Evolutionary conservation across 176 grass and related monocot genomes (phyloP), one percentile per base, ranked within the genome.

Genomic region (Triticum dicoccoides): DNA sequence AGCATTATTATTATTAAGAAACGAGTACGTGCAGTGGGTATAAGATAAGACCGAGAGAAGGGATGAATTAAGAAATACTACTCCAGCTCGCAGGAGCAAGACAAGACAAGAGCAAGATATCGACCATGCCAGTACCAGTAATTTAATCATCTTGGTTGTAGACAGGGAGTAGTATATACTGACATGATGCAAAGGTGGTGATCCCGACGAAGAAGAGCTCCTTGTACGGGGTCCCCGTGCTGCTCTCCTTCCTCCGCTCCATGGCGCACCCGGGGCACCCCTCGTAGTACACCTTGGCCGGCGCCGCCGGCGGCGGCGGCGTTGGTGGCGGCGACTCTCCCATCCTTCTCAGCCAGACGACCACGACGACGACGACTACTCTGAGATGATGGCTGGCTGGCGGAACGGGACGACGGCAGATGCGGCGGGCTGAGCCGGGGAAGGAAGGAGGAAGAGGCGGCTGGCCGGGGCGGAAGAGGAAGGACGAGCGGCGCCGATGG

Each of bases 231-330:
- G 90, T 89, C 65, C 88, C 76, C 63, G 24, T 84, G 29, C 23
- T n/a, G 67, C 1, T 42, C 38, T 81, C 83, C 81, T 91, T 91
- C 87, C 35, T 91, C 20, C 61, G 62, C 5, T 92, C 85, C 5
- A 90, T 84, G 33, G 76, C 77, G 64, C 92, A 94, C 44, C 92
- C 92, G 15, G 90, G 92, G 71, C 89, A 94, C 23, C 90, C 88
- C 2, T 89, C 79, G 20, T 89, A 61, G 54, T 85, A 94, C 49
- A 66, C 9, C 74, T 58, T 73, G 37, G 17, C 71, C 9, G 42
- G 39, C 5, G 7, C 73, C 75, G 79, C 64, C 37, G 52, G 10
- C 42, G 42, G 70, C 11, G 7, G 25, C 80, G 79, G 72, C 35
- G 52, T 10, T 17, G 77, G 30, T 34, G 85, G 21, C 4, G 83